Evolutionary conservation across 176 grass and related monocot genomes (phyloP).

Genomic region (Raddia guianensis): DNA sequence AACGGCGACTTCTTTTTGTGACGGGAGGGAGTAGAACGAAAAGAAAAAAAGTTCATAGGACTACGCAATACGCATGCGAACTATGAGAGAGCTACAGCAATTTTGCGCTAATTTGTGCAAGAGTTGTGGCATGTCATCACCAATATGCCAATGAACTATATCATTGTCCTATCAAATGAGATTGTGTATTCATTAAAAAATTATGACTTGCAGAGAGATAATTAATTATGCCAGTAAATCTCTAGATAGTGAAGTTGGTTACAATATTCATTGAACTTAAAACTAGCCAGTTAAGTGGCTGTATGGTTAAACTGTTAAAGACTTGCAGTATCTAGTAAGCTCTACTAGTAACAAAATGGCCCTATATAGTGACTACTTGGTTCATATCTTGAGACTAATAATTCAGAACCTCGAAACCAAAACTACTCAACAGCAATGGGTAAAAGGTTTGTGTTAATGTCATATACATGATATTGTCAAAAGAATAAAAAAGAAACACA

Average conservation of each 20-base stretch:
- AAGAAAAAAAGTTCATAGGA: background rate
- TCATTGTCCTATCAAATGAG: background rate
- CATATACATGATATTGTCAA: slow-evolving; percentile 1
- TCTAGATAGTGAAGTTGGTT: slow-evolving; percentile 31
- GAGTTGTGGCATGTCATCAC: background rate
- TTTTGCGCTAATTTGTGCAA: background rate
- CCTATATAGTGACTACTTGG: background rate
- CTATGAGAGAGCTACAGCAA: background rate
- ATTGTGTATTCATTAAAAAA: slow-evolving; percentile 27
- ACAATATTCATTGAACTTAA: slow-evolving; percentile 33
- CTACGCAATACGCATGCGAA: background rate
- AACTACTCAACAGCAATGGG: slow-evolving; percentile 16
- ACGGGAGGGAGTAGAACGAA: background rate
- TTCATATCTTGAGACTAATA: slow-evolving; percentile 7
- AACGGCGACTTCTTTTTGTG: too few relatives aligned
- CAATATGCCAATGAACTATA: background rate
- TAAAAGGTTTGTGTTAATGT: slow-evolving; percentile 30
- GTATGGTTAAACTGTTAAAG: background rate
- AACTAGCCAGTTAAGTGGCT: background rate
- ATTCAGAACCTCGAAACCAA: slow-evolving; percentile 46
- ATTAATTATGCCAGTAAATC: slow-evolving; percentile 10
- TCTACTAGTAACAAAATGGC: slow-evolving; percentile 6
- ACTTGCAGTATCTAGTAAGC: slow-evolving; percentile 16
- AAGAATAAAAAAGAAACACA: slow-evolving; percentile 41
- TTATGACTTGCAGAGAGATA: background rate